Evolutionary conservation across 495 filamentous ascomycete genomes (phyloP).

Genomic region (Penicillium arizonense): DNA sequence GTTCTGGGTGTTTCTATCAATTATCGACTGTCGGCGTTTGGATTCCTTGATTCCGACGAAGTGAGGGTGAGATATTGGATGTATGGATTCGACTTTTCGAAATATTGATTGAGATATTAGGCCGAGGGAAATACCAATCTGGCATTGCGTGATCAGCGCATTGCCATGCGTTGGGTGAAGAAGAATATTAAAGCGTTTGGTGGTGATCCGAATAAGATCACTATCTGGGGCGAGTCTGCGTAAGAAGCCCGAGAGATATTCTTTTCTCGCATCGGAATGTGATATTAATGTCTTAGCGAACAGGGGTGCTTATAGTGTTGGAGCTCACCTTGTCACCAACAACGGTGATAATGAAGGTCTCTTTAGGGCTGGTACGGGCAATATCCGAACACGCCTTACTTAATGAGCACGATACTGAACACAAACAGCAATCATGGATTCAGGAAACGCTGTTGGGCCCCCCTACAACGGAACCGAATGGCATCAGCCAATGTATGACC

Average conservation of each 20-base stretch:
- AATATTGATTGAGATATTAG: constrained; percentile 7
- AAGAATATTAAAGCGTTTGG: constrained; percentile 53
- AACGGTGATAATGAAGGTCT: constrained; percentile 35
- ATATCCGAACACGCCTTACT: not conserved
- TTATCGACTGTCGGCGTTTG: constrained; percentile 70
- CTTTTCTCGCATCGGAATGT: not conserved
- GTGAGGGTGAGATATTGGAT: constrained; percentile 27
- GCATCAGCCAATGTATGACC: constrained; percentile 42
- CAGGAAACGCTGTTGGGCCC: constrained; percentile 47
- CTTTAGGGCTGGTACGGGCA: constrained; percentile 31
- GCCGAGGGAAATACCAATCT: constrained; percentile 48
- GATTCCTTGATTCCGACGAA: constrained; percentile 59
- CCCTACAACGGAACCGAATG: constrained; percentile 41
- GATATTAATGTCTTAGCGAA: not conserved
- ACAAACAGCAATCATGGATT: constrained; percentile 64
- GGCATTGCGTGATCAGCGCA: constrained; percentile 49
- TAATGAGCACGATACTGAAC: not conserved
- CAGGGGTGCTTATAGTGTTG: constrained; percentile 39
- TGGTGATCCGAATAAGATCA: constrained; percentile 58
- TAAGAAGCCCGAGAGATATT: constrained; percentile 11
- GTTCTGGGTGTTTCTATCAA: constrained; percentile 73
- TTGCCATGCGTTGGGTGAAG: constrained; percentile 49
- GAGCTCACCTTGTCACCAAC: constrained; percentile 35
- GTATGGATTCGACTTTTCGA: not conserved
- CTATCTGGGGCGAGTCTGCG: constrained; percentile 73